Evolutionary conservation across 2,329 filamentous ascomycete genomes (phyloP).

Genomic region (Pseudopithomyces maydicus): DNA sequence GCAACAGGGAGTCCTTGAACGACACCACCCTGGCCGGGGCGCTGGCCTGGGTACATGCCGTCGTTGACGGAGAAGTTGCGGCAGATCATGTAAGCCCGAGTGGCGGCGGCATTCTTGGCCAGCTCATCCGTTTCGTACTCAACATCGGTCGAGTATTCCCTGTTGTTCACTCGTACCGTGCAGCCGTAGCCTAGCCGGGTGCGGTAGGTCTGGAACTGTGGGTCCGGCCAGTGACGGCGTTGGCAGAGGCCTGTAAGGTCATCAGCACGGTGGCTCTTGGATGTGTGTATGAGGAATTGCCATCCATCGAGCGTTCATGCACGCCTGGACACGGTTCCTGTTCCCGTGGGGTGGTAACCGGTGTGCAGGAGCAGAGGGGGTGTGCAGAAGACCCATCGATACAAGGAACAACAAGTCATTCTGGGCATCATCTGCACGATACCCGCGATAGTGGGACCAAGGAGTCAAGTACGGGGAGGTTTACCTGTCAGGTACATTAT

Average conservation of each 20-base stretch:
- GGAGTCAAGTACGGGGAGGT: constrained; percentile 13
- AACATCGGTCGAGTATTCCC: constrained; percentile 91
- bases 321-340: constrained; percentile 1
- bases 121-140: constrained; percentile 80
- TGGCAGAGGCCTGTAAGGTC: constrained; percentile 79
- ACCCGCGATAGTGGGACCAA: constrained; percentile 15
- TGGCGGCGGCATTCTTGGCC: constrained; percentile 91
- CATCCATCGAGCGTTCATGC: background rate
- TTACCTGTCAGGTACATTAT: constrained; percentile 52
- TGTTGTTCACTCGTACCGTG: constrained; percentile 92
- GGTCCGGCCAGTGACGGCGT: constrained; percentile 91
- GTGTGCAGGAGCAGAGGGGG: constrained; percentile 15
- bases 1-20: constrained; percentile 68
- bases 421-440: constrained; percentile 12
- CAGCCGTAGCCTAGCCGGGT: constrained; percentile 80
- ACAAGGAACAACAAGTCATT: constrained; percentile 7
- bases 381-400: constrained; percentile 14
- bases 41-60: constrained; percentile 73
- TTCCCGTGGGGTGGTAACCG: constrained; percentile 16
- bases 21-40: constrained; percentile 58
- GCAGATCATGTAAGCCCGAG: constrained; percentile 96
- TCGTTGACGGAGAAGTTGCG: constrained; percentile 97
- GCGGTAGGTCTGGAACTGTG: constrained; percentile 82
- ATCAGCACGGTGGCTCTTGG: constrained; percentile 2
- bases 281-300: background rate